These are phyloP conservation scores for Penicillium riverlandense DNA, from an alignment of 495 filamentous ascomycete genomes.

Conservation along the genomic window DNA sequence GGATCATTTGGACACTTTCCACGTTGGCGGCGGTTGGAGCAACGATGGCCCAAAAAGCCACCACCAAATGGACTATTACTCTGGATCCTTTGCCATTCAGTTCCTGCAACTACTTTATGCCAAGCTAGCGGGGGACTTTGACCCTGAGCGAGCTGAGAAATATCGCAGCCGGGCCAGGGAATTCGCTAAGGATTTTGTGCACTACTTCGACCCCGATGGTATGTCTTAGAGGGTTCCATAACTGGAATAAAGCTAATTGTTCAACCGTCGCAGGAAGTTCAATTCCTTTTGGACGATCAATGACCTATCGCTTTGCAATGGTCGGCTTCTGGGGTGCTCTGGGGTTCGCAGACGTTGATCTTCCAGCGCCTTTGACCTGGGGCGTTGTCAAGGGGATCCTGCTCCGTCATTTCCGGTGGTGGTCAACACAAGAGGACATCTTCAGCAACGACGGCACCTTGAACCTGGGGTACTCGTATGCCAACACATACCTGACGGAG, in stretches of 20 bases:
- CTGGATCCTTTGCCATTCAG: slow-evolving; percentile 72
- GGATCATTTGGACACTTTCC: slow-evolving; percentile 71
- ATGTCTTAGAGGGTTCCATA: not conserved
- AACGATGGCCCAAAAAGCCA: slow-evolving; percentile 72
- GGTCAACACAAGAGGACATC: slow-evolving; percentile 65
- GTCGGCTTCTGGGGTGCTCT: slow-evolving; percentile 73
- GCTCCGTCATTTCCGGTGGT: slow-evolving; percentile 69
- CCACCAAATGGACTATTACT: slow-evolving; percentile 79
- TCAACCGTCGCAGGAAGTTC: slow-evolving; percentile 26
- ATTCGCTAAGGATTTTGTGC: slow-evolving; percentile 62
- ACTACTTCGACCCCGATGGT: slow-evolving; percentile 67
- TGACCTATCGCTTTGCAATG: slow-evolving; percentile 78
- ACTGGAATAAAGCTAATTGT: no score
- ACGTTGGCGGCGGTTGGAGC: slow-evolving; percentile 71
- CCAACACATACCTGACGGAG: slow-evolving; percentile 59
- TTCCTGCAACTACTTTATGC: slow-evolving; percentile 70
- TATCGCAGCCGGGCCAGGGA: slow-evolving; percentile 59
- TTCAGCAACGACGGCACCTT: slow-evolving; percentile 67
- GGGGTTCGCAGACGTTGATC: slow-evolving; percentile 65
- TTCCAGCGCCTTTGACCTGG: slow-evolving; percentile 64
- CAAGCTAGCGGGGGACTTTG: slow-evolving; percentile 61
- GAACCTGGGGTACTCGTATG: slow-evolving; percentile 70
- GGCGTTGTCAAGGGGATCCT: slow-evolving; percentile 71
- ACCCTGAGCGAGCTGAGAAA: slow-evolving; percentile 58
- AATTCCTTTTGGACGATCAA: slow-evolving; percentile 68